Base-by-base conservation (phyloP, 805 yeast genomes). In the Wickerhamomyces queroliae region DNA sequence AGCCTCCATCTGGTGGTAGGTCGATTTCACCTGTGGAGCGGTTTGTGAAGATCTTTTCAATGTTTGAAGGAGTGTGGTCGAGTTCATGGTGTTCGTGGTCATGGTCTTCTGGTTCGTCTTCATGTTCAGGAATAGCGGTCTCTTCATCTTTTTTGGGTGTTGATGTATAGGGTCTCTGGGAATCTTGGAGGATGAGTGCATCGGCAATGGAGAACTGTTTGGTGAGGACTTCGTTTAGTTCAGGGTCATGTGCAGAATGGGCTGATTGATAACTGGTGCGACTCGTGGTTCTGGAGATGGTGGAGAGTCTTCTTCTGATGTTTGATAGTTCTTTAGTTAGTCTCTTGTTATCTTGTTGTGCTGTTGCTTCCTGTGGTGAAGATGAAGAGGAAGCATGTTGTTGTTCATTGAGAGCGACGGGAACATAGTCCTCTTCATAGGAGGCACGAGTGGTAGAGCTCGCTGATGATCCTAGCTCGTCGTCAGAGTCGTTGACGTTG, bases 1-100 rank as follows among this genome's bases (percentile, higher is more conserved):
- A 71, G 2, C 88, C 88, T 33, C 78, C 81, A 55, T 83, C 90
- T 1, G 81, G 80, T 0, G 72, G 72, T 15, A 62, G 48, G 23
- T 61, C 63, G 3, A 64, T 27, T 13, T 50, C 48, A 15, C 68
- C 67, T 0, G 64, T 63, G 0, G 60, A 43, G 28, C 45, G 49
- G 38, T 63, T 63, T 9, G 69, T 64, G 41, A 56, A 64, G 6
- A 64, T 65, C 41, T 52, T 61, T 28, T 52, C 52, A 9, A 53
- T 42, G 32, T 28, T 44, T 33, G 40, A 28, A 28, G 21, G 13
- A 9, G 31, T 13, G 3, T 13, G 4, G 13, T 28, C 31, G 13
- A 28, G 11, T 7, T 17, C 31, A 16, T 17, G 20, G 3, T 28
- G 13, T 28, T 19, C 16, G 4, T 17, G 13, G 17, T 16, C 31